Conservation (phyloP, 2,329 filamentous ascomycete genomes). For the Nemania serpens region DNA sequence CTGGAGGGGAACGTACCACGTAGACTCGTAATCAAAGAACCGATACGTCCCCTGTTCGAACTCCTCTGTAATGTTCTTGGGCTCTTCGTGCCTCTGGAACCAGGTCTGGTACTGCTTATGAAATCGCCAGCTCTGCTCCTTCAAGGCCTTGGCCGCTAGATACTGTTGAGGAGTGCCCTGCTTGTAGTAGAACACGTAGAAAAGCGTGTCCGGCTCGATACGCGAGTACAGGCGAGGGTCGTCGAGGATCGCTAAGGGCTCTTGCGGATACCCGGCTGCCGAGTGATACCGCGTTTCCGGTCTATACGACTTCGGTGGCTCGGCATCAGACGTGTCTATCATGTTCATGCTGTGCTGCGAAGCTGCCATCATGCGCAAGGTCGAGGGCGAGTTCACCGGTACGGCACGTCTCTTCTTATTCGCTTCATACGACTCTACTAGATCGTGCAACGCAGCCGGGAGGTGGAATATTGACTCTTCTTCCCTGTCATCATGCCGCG, state of each 20-base stretch:
- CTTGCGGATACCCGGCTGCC: slow-evolving; percentile 86
- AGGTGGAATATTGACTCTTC: slow-evolving; percentile 88
- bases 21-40: slow-evolving; percentile 99
- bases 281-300: slow-evolving; percentile 78
- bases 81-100: slow-evolving; percentile 98
- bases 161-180: slow-evolving; percentile 96
- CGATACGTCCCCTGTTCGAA: slow-evolving; percentile 98
- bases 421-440: slow-evolving; percentile 87
- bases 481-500: slow-evolving; percentile 46
- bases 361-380: slow-evolving; percentile 74
- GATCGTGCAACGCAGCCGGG: slow-evolving; percentile 83
- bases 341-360: slow-evolving; percentile 68
- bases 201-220: slow-evolving; percentile 94
- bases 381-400: slow-evolving; percentile 65
- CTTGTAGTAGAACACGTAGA: slow-evolving; percentile 99
- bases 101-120: slow-evolving; percentile 99
- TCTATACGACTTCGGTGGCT: slow-evolving; percentile 81
- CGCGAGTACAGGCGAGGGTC: slow-evolving; percentile 85
- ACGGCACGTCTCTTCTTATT: slow-evolving; percentile 74
- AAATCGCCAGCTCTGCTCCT: slow-evolving; percentile 98
- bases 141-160: slow-evolving; percentile 92
- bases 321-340: slow-evolving; percentile 77
- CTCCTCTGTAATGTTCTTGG: slow-evolving; percentile 97
- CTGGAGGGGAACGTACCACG: slow-evolving; percentile 72
- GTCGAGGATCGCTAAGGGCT: slow-evolving; percentile 89